Conservation (phyloP, 163 green algal genomes). For the Chloromonas sp. region DNA sequence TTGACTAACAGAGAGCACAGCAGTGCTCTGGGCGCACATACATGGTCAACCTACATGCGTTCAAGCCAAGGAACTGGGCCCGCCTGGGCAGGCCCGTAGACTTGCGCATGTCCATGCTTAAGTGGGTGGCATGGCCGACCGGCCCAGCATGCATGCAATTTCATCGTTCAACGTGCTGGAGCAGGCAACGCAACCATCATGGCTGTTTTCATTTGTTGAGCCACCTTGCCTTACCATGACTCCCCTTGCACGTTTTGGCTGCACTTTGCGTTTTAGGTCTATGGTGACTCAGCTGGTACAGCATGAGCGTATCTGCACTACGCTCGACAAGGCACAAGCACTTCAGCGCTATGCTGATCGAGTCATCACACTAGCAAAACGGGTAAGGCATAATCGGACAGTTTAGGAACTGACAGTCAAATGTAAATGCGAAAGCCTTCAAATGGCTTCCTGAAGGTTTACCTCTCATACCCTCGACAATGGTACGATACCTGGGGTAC, state of each 20-base stretch:
- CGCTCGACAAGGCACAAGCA: conserved; percentile 80
- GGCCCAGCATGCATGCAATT: not conserved
- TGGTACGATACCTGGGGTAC: too few species aligned
- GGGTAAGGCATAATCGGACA: conserved; percentile 12
- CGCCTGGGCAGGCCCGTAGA: conserved; percentile 3
- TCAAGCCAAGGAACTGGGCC: conserved; percentile 8
- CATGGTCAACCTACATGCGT: conserved; percentile 10
- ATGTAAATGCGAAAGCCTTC: too few species aligned
- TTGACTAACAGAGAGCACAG: too few species aligned
- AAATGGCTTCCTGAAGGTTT: too few species aligned
- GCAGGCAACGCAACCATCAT: not conserved
- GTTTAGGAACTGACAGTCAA: not conserved
- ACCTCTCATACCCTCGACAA: too few species aligned
- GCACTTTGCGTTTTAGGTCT: conserved; percentile 51
- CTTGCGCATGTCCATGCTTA: conserved; percentile 7
- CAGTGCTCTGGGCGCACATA: too few species aligned
- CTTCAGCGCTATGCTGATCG: conserved; percentile 77
- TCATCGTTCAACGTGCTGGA: not conserved
- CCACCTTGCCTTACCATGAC: too few species aligned
- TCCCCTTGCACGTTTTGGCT: not conserved
- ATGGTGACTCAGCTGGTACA: conserved; percentile 87
- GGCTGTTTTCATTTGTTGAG: too few species aligned
- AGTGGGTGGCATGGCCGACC: not conserved
- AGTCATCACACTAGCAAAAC: conserved; percentile 79
- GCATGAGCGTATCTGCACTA: conserved; percentile 88